Evolutionary conservation across 495 filamentous ascomycete species (phyloP).

Genomic region (Xylaria scruposa): DNA sequence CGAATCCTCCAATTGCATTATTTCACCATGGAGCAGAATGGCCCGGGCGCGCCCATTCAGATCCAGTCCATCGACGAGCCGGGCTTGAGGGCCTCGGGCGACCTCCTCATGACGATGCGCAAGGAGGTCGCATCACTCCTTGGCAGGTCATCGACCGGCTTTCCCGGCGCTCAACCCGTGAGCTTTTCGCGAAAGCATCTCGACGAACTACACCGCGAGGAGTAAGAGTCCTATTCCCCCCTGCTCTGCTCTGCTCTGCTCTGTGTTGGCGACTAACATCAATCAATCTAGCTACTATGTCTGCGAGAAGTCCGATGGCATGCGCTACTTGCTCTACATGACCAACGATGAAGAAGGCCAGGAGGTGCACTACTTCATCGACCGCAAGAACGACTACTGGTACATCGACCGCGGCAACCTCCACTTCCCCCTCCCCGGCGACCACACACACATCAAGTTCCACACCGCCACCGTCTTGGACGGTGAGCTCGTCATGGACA

Average conservation of each 20-base stretch:
- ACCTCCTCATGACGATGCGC: conserved; percentile 66
- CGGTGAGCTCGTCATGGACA: conserved; percentile 90
- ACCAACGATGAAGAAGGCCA: conserved; percentile 65
- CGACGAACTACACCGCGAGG: conserved; percentile 73
- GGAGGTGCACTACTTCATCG: conserved; percentile 77
- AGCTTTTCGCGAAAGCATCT: conserved; percentile 83
- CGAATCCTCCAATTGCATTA: neutral
- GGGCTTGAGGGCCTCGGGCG: conserved; percentile 68
- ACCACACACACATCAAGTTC: conserved; percentile 60
- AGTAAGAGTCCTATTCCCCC: conserved; percentile 54
- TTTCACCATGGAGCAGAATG: conserved; percentile 21
- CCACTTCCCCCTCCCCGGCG: conserved; percentile 77
- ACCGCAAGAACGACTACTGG: conserved; percentile 97
- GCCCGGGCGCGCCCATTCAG: conserved; percentile 30
- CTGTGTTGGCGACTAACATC: neutral
- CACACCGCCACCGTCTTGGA: conserved; percentile 86
- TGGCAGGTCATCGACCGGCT: conserved; percentile 65
- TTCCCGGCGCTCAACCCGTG: conserved; percentile 95
- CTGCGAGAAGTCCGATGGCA: conserved; percentile 97
- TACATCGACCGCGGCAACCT: conserved; percentile 65
- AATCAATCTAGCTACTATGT: conserved; percentile 75
- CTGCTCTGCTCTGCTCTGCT: neutral
- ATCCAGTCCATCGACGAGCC: conserved; percentile 59
- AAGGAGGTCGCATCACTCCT: conserved; percentile 79
- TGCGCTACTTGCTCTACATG: conserved; percentile 92